Conservation (phyloP, 2,329 filamentous ascomycete genomes). For the Aspergillus ibericus region DNA sequence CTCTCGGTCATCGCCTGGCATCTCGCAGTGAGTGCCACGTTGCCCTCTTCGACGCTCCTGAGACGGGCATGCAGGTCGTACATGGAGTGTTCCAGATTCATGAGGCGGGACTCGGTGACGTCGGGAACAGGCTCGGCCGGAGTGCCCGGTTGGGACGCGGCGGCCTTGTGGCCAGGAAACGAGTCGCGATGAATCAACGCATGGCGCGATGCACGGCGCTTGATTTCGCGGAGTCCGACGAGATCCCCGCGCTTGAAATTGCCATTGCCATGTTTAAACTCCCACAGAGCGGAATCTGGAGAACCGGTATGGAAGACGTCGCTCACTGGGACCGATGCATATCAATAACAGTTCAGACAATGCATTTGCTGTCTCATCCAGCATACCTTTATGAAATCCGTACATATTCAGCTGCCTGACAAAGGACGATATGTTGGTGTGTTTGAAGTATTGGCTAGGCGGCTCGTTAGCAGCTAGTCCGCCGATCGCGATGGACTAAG, state of each 20-base stretch:
- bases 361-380: neutral
- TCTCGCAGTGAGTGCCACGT: constrained; percentile 74
- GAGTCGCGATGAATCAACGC: constrained; percentile 89
- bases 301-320: constrained; percentile 96
- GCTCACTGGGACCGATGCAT: constrained; percentile 64
- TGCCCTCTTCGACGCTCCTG: constrained; percentile 78
- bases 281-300: constrained; percentile 92
- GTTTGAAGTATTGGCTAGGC: constrained; percentile 93
- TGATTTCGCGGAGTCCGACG: constrained; percentile 88
- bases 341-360: constrained; percentile 11
- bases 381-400: constrained; percentile 92
- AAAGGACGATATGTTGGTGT: constrained; percentile 98
- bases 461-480: constrained; percentile 4
- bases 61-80: constrained; percentile 78
- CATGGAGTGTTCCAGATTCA: constrained; percentile 74
- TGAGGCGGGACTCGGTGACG: constrained; percentile 71
- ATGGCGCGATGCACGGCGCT: constrained; percentile 88
- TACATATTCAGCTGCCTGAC: constrained; percentile 99
- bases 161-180: constrained; percentile 75
- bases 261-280: constrained; percentile 97
- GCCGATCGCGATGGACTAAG: neutral
- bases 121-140: constrained; percentile 81
- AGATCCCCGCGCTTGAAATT: constrained; percentile 96
- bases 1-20: constrained; percentile 81
- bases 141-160: constrained; percentile 76